Base-by-base conservation (phyloP, 2,329 filamentous ascomycete species). In the Clonostachys rosea region DNA sequence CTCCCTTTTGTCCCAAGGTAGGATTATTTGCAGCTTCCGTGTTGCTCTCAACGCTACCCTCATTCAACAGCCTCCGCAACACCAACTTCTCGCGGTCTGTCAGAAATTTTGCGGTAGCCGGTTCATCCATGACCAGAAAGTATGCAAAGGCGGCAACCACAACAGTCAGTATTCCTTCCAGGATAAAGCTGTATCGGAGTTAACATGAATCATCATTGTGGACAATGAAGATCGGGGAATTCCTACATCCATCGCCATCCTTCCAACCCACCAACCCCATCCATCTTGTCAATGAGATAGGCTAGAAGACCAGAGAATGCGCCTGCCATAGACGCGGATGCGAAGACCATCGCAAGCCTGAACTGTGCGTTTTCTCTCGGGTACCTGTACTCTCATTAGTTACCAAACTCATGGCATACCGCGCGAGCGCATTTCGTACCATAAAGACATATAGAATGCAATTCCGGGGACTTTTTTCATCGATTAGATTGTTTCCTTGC, bases 251-350 rank as follows among this genome's bases (percentile, higher is more conserved):
- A 88, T 24, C 85, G 68, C 86, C 85, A 89, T 2, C 82, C 84
- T 20, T 68, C 62, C 44, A 74, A 68, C 5, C 50, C 52, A 14
- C 40, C 39, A 35, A 47, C 16, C 8, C 52, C 52, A 14, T 85
- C 78, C 77, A 89, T 81, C 54, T 81, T 77, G 0, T 82, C 81
- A 51, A 88, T 85, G 1, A 73, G 83, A 50, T 83, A 87, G 0
- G 78, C 78, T 2, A 82, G 63, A 6, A 82, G 64, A 2, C 78
- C 78, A 53, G 84, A 85, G 54, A 90, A 90, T 0, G 84, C 89
- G 1, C 89, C 89, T 0, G 89, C 87, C 1, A 94, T 70, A 0
- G 89, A 88, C 0, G 89, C 88, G 0, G 88, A 87, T 0, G 86
- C 87, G 70, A 92, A 95, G 74, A 94, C 92, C 45, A 91, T 78